phyloP scores from a whole-genome alignment of 2,329 filamentous ascomycete species.

The Ceratocystis colombiana region DNA sequence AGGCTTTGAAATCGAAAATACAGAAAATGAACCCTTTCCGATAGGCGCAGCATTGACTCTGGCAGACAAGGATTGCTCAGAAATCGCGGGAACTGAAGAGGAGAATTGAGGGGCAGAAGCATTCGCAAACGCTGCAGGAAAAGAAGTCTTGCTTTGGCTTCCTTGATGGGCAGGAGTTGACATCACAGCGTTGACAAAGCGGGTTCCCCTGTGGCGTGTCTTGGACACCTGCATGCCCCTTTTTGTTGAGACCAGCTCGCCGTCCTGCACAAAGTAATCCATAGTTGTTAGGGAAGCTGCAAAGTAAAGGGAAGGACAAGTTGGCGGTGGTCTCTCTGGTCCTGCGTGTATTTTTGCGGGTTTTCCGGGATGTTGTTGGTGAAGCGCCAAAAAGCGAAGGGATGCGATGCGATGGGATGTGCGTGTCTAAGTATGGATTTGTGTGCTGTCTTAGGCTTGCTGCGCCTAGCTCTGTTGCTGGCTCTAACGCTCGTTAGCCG shows the following conservation, averaged over 20 bases:
- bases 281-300: slow-evolving; percentile 27
- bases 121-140: not conserved
- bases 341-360: not conserved
- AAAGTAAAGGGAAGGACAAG: not conserved
- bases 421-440: not conserved
- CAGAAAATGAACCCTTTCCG: slow-evolving; percentile 20
- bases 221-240: slow-evolving; percentile 36
- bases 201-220: slow-evolving; percentile 35
- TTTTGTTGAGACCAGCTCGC: slow-evolving; percentile 34
- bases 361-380: not conserved
- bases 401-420: not conserved
- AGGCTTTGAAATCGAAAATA: slow-evolving; percentile 23
- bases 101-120: not conserved
- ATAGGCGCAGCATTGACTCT: not conserved
- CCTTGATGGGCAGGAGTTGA: slow-evolving; percentile 22
- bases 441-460: not conserved
- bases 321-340: not conserved
- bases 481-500: no score
- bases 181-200: slow-evolving; percentile 34
- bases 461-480: not conserved
- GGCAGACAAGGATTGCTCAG: not conserved
- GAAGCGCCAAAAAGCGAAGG: not conserved
- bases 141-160: not conserved
- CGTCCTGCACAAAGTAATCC: slow-evolving; percentile 35
- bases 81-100: not conserved